Evolutionary conservation across 495 filamentous ascomycete genomes (phyloP).

Genomic region (Neurospora sp.): DNA sequence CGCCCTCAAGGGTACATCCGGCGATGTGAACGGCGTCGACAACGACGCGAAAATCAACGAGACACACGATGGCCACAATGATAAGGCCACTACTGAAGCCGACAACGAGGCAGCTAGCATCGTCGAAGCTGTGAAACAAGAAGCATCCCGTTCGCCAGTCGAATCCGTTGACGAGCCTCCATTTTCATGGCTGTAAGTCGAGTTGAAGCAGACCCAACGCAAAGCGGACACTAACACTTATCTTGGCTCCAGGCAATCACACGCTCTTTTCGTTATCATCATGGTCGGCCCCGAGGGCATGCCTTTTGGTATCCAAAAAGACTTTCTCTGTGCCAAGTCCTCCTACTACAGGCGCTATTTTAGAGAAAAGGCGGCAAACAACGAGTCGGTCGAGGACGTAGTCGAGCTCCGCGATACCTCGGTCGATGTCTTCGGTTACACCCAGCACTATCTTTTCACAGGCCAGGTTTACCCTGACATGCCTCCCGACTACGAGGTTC

Average conservation of each 20-base stretch:
- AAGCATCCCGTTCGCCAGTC: background rate
- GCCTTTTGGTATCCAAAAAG: constrained; percentile 46
- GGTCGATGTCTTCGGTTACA: constrained; percentile 36
- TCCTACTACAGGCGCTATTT: constrained; percentile 36
- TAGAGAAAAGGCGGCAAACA: constrained; percentile 13
- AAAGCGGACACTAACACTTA: constrained; percentile 1
- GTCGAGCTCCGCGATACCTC: constrained; percentile 36
- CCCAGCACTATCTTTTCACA: constrained; percentile 44
- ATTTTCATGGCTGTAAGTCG: constrained; percentile 28
- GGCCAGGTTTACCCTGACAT: constrained; percentile 32
- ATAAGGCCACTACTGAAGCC: background rate
- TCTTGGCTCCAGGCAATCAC: constrained; percentile 30
- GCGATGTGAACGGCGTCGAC: background rate
- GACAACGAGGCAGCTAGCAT: background rate
- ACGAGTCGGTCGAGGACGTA: constrained; percentile 31
- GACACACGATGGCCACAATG: background rate
- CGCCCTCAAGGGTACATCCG: background rate
- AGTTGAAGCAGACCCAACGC: background rate
- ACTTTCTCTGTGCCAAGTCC: constrained; percentile 42
- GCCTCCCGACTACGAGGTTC: constrained; percentile 37
- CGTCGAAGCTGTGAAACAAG: background rate
- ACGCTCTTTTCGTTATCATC: constrained; percentile 42
- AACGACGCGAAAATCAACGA: background rate
- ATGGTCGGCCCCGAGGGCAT: constrained; percentile 38
- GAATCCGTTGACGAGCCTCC: constrained; percentile 1